phyloP scores from a whole-genome alignment of 805 yeast species.

The Wickerhamiella kurtzmanii region DNA sequence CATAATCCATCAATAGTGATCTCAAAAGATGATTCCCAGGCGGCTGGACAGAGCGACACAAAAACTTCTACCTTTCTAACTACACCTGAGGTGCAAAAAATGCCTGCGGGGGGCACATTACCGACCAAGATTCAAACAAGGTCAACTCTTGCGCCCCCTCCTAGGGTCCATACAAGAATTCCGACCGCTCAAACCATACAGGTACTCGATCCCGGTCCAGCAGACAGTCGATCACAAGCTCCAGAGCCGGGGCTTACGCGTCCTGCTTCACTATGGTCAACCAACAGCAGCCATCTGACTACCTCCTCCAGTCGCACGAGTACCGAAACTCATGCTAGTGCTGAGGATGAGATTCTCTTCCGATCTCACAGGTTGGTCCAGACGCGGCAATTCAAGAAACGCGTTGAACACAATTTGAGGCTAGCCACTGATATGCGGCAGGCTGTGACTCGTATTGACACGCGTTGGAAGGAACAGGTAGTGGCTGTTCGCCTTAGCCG shows the following conservation, averaged over 20 bases:
- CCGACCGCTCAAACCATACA: too few relatives aligned
- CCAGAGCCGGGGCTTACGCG: not conserved
- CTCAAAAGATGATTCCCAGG: too few relatives aligned
- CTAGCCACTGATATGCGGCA: slow-evolving; percentile 24
- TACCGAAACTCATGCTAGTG: not conserved
- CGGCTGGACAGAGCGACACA: too few relatives aligned
- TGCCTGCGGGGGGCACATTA: not conserved
- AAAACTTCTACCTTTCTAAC: not conserved
- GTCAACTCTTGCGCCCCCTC: too few relatives aligned
- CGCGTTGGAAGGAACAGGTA: slow-evolving; percentile 69
- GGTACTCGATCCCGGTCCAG: too few relatives aligned
- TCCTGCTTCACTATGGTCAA: not conserved
- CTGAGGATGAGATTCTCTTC: slow-evolving; percentile 26
- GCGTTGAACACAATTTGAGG: slow-evolving; percentile 1
- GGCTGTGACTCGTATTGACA: slow-evolving; percentile 39
- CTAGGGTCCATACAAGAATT: too few relatives aligned
- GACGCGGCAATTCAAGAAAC: slow-evolving; percentile 26
- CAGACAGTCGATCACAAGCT: too few relatives aligned
- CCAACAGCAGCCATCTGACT: not conserved
- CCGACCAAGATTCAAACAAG: not conserved
- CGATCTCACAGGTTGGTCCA: slow-evolving; percentile 58
- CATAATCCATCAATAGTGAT: too few relatives aligned
- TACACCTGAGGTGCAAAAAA: not conserved
- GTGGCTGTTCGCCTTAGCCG: slow-evolving; percentile 43
- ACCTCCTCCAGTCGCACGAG: not conserved